These are phyloP conservation scores for Phytomonas francai DNA, from an alignment of 208 protist genomes.

Conservation along the genomic window DNA sequence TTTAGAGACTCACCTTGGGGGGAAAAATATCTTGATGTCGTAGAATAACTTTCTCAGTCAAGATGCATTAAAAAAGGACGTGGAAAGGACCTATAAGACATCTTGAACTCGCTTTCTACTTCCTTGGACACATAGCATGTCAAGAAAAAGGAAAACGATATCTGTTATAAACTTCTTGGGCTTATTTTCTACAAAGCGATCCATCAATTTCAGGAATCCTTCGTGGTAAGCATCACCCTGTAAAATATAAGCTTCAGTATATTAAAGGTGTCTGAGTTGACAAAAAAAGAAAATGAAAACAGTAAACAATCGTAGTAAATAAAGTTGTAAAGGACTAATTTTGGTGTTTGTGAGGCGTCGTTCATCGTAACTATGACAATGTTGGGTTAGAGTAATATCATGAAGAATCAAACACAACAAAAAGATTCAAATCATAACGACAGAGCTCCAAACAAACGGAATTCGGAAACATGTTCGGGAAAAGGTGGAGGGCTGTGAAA, in stretches of 20 bases:
- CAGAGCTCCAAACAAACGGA: not conserved
- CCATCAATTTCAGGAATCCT: conserved; percentile 28
- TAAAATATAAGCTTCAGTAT: not conserved
- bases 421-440: conserved; percentile 21
- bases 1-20: not conserved
- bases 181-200: conserved; percentile 61
- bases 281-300: not conserved
- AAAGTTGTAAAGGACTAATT: conserved; percentile 8
- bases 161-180: conserved; percentile 19
- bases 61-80: not conserved
- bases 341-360: not conserved
- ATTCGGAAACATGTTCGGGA: not conserved
- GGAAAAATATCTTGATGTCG: conserved; percentile 16
- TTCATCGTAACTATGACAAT: conserved; percentile 48
- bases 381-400: conserved; percentile 9
- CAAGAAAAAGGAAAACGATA: not conserved
- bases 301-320: not conserved
- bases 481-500: not conserved
- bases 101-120: not conserved
- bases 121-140: conserved; percentile 1
- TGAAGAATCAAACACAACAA: conserved; percentile 9
- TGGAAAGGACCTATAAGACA: conserved; percentile 26
- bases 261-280: not conserved
- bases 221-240: conserved; percentile 50
- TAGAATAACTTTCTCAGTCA: conserved; percentile 18